Evolutionary conservation across 352 stramenopile species (phyloP).

Genomic region (Globisporangium apiculatum): DNA sequence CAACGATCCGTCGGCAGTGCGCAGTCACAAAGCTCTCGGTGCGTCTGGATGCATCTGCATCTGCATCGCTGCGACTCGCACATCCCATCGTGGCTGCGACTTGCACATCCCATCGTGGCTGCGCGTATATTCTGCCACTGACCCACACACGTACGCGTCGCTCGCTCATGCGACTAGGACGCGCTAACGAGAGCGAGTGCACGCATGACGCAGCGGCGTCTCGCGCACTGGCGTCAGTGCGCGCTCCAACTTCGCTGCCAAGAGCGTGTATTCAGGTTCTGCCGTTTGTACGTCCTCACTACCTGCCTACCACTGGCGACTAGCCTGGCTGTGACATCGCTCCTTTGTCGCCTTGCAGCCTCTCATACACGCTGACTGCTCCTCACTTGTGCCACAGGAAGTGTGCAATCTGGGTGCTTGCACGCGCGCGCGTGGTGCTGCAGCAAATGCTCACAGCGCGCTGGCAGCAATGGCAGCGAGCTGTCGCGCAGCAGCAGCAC

Average conservation of each 20-base stretch:
- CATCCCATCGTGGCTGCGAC: too few relatives aligned
- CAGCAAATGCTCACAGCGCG: slow-evolving; percentile 13
- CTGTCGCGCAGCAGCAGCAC: slow-evolving; percentile 16
- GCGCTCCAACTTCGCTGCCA: slow-evolving; percentile 16
- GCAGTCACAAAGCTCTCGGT: slow-evolving; percentile 37
- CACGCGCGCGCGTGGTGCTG: slow-evolving; percentile 24
- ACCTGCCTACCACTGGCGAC: neutral
- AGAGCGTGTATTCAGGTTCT: slow-evolving; percentile 28
- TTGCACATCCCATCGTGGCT: too few relatives aligned
- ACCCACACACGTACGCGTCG: neutral
- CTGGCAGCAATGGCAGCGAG: slow-evolving; percentile 29
- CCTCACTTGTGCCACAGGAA: slow-evolving; percentile 23
- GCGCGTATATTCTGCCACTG: neutral
- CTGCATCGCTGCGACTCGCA: too few relatives aligned
- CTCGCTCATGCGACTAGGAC: slow-evolving; percentile 12
- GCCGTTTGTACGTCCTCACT: slow-evolving; percentile 25
- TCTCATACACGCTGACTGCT: too few relatives aligned
- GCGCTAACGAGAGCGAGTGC: slow-evolving; percentile 5
- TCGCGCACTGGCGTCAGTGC: slow-evolving; percentile 22
- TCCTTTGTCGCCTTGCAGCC: too few relatives aligned
- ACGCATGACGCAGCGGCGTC: slow-evolving; percentile 6
- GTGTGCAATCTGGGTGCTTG: slow-evolving; percentile 30
- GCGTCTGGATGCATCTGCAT: neutral
- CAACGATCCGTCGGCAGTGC: slow-evolving; percentile 24
- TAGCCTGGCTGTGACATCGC: too few relatives aligned